Evolutionary conservation across 2,329 filamentous ascomycete genomes (phyloP), one percentile per base, ranked within the genome.

Genomic region (Trichoderma sp.): DNA sequence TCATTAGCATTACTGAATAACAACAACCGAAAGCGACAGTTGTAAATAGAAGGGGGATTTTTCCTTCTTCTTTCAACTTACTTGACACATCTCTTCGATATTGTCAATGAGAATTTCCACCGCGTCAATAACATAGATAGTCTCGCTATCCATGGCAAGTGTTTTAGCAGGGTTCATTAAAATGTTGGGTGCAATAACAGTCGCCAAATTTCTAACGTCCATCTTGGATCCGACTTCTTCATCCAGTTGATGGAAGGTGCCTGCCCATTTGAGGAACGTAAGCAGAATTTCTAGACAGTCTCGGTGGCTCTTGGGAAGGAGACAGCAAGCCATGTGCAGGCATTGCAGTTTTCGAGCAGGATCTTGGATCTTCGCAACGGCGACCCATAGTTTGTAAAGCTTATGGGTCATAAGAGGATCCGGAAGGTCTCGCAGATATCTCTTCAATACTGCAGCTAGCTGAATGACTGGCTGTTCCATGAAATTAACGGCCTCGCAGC

Each of bases 181-280:
- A 71, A 99, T 93, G 75, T 99, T 99, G 0, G 96, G 96, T 5
- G 95, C 94, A 79, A 99, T 97, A 71, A 99, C 96, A 3, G 96
- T 98, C 4, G 96, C 93, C 71, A 99, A 86, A 76, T 99, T 99
- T 83, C 97, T 94, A 65, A 97, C 92, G 78, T 99, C 96, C 96
- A 99, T 99, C 85, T 98, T 97, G 74, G 95, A 97, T 30, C 96
- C 96, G 26, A 91, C 92, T 78, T 99, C 96, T 76, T 99, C 96
- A 75, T 99, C 96, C 16, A 99, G 90, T 76, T 97, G 94, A 71
- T 96, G 95, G 83, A 99, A 99, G 1, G 94, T 97, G 5, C 94
- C 94, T 5, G 94, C 93, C 95, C 96, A 99, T 76, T 97, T 97
- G 58, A 99, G 85, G 85, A 99, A 99, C 61, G 90, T 92, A 81